Conservation (phyloP, 2,329 filamentous ascomycete genomes). For the Ophiocordyceps robertsii region DNA sequence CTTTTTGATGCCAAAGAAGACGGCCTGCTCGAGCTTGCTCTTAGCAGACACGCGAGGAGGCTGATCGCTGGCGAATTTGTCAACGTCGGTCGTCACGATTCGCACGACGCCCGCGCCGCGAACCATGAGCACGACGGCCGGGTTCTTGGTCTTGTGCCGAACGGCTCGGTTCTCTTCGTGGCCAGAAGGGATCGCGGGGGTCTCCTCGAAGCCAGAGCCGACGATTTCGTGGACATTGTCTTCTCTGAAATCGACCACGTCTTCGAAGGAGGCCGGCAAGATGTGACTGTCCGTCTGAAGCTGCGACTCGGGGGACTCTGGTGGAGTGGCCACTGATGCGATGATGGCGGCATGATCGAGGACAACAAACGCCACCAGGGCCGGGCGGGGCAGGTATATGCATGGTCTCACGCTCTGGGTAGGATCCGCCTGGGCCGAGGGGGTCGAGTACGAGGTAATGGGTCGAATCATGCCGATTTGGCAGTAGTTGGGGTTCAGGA, state of each 20-base stretch:
- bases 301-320: constrained; percentile 64
- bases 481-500: constrained; percentile 38
- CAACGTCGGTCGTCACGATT: constrained; percentile 42
- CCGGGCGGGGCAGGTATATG: constrained; percentile 65
- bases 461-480: constrained; percentile 55
- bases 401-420: constrained; percentile 37
- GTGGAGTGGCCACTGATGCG: constrained; percentile 54
- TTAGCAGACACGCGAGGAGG: constrained; percentile 61
- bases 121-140: constrained; percentile 46
- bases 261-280: constrained; percentile 61
- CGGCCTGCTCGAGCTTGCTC: constrained; percentile 83
- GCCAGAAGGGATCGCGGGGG: constrained; percentile 15
- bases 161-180: constrained; percentile 35
- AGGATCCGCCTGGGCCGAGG: constrained; percentile 25
- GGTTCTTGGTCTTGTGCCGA: constrained; percentile 46
- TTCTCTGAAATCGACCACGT: constrained; percentile 67
- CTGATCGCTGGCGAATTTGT: constrained; percentile 43
- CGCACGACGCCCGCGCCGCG: constrained; percentile 50
- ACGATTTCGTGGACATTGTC: constrained; percentile 50
- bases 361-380: constrained; percentile 67
- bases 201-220: constrained; percentile 51
- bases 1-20: constrained; percentile 75
- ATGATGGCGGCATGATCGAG: constrained; percentile 70
- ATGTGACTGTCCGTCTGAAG: constrained; percentile 54
- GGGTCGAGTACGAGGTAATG: constrained; percentile 49